Evolutionary conservation across 208 protist genomes (phyloP).

Genomic region (Crithidia sp.): DNA sequence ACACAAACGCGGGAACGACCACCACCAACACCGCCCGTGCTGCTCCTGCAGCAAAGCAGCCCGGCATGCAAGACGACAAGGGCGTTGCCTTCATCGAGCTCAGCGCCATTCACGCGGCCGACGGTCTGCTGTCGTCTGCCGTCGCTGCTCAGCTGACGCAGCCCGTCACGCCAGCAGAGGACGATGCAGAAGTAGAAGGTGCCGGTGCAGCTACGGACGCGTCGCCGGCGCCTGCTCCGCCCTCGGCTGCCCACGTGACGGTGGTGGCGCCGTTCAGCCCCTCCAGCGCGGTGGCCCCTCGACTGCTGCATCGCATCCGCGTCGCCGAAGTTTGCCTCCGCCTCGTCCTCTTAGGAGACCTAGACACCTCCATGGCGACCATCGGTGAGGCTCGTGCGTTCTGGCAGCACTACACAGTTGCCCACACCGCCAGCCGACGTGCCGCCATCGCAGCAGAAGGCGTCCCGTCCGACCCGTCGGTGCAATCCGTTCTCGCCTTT

Average conservation of each 20-base stretch:
- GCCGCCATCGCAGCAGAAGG: background rate
- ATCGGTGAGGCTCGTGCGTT: conserved; percentile 17
- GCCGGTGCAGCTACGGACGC: no score
- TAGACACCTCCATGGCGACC: background rate
- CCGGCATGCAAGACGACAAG: background rate
- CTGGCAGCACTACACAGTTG: conserved; percentile 31
- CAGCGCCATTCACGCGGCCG: conserved; percentile 4
- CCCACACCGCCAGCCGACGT: conserved; percentile 20
- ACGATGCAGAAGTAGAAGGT: background rate
- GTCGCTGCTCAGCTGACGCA: background rate
- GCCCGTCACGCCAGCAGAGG: background rate
- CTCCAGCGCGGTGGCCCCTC: background rate
- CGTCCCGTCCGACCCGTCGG: background rate
- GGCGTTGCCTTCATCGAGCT: conserved; percentile 1
- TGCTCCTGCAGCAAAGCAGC: background rate
- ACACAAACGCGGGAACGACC: background rate
- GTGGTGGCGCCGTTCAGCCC: background rate
- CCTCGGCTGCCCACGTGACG: conserved; percentile 1
- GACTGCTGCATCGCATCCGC: conserved; percentile 21
- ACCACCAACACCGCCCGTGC: background rate
- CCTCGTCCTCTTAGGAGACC: conserved; percentile 21
- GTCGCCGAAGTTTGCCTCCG: conserved; percentile 30
- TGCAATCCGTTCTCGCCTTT: conserved; percentile 16
- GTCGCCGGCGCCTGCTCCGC: background rate
- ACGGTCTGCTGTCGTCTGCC: conserved; percentile 2